Evolutionary conservation across 805 yeast species (phyloP), one percentile per base, ranked within the genome.

Genomic region (Aciculoconidium aculeatum): DNA sequence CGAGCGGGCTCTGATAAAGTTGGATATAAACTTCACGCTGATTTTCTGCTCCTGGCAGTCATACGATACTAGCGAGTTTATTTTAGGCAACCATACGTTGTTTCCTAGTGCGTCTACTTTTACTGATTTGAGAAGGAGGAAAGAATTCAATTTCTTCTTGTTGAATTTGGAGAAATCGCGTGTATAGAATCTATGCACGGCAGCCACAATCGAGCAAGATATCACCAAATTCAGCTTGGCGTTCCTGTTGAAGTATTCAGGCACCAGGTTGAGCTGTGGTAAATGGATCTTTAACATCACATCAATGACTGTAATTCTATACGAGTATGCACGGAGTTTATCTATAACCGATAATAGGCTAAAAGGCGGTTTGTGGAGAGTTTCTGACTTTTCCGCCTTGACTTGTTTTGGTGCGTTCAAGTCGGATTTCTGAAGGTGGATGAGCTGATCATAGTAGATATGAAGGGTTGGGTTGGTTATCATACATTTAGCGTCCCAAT

Each of bases 361-460:
- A 13, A 20, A 14, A 12, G 27, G 22, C n/a, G 25, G 12, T 5
- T 25, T 28, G 15, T 15, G 16, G 25, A 25, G 21, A 17, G 15
- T 19, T 19, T 17, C 23, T 14, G 28, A 23, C 11, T 19, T 24
- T 8, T 21, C 7, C 11, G 5, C 8, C 24, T 22, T 15, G 5
- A 7, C 14, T 10, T 22, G 25, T 19, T 29, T 17, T 13, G 25
- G 3, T 5, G 21, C n/a, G 5, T 19, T 19, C 17, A 19, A 12
- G 8, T 5, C 6, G 11, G 11, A 23, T 10, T 29, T 25, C 12
- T 7, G 15, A 12, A 23, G 5, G 7, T 14, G 15, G 6, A 51
- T 51, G 10, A 59, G 30, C 35, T 65, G 70, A 35, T 64, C 70
- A 20, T 56, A 55, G 34, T 55, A 64, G 16, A 62, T 34, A 32